Conservation (phyloP, 1,284 basidiomycete genomes). For the Singerocomus inundabilis region DNA sequence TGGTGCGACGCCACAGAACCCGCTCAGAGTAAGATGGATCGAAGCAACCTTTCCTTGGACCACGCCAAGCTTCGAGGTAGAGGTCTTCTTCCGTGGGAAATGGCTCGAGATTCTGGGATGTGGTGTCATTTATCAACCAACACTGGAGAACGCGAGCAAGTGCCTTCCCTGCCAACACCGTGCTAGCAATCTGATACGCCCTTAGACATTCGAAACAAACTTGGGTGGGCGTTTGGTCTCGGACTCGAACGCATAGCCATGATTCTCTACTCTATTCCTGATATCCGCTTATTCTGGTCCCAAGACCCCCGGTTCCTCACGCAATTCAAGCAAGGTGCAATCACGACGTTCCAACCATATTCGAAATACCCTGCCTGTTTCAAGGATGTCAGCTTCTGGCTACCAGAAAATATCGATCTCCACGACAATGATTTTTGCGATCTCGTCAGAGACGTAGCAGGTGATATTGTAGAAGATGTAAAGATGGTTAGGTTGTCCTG, state of each 20-base stretch:
- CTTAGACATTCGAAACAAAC: conserved; percentile 75
- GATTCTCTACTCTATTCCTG: conserved; percentile 96
- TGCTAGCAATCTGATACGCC: conserved; percentile 10
- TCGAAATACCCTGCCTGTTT: conserved; percentile 88
- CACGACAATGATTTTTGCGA: conserved; percentile 99
- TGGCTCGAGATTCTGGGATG: conserved; percentile 98
- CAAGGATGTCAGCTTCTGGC: conserved; percentile 94
- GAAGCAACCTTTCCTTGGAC: conserved; percentile 99
- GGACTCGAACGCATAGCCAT: conserved; percentile 98
- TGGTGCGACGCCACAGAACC: conserved; percentile 51
- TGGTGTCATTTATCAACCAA: conserved; percentile 89
- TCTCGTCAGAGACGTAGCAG: conserved; percentile 87
- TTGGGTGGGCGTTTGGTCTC: conserved; percentile 98
- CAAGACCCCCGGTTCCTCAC: conserved; percentile 82
- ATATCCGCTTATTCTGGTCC: conserved; percentile 99
- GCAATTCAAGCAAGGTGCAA: conserved; percentile 80
- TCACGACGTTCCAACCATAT: conserved; percentile 83
- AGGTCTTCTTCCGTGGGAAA: conserved; percentile 94
- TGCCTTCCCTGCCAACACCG: conserved; percentile 19
- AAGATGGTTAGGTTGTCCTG: conserved; percentile 56
- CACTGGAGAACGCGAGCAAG: conserved; percentile 83
- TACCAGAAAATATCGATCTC: conserved; percentile 51
- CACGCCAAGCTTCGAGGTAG: conserved; percentile 95
- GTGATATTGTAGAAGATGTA: conserved; percentile 91
- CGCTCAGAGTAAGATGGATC: conserved; percentile 93